Conservation (phyloP, 2,329 filamentous ascomycete genomes). For the Arthrocladium fulminans region DNA sequence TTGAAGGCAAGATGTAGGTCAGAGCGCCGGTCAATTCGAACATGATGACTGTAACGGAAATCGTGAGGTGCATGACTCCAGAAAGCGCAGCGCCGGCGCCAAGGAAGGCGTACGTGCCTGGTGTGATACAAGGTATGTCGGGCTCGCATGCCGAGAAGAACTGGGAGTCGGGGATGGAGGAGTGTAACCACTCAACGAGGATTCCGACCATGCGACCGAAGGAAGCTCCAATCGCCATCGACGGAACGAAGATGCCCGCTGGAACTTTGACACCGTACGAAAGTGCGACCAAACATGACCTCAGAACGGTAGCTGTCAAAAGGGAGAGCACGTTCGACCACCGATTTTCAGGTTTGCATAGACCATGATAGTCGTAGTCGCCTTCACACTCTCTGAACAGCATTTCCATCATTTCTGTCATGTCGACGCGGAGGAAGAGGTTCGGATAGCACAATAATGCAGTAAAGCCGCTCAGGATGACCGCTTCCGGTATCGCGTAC, state of each 20-base stretch:
- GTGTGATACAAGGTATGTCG: conserved; percentile 91
- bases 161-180: conserved; percentile 67
- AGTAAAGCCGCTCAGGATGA: conserved; percentile 70
- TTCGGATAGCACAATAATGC: conserved; percentile 96
- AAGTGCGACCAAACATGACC: conserved; percentile 79
- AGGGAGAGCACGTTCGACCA: conserved; percentile 72
- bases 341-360: conserved; percentile 72
- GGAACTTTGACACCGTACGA: conserved; percentile 98
- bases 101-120: conserved; percentile 91
- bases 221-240: conserved; percentile 91
- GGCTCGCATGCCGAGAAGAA: conserved; percentile 87
- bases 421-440: conserved; percentile 88
- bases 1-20: conserved; percentile 93
- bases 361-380: conserved; percentile 74
- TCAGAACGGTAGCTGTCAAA: conserved; percentile 66
- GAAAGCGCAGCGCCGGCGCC: conserved; percentile 84
- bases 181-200: conserved; percentile 78
- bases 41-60: conserved; percentile 98
- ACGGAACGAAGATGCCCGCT: conserved; percentile 94
- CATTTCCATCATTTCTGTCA: conserved; percentile 99
- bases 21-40: conserved; percentile 96
- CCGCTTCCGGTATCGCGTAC: conserved; percentile 80
- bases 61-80: conserved; percentile 96
- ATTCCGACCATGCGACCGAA: conserved; percentile 95
- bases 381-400: conserved; percentile 90